A percentile compares a stretch with the other conserved stretches of the same genome.
These are phyloP conservation scores for Psidium guajava DNA, from an alignment of 345 rosid genomes.

Conservation along the genomic window DNA sequence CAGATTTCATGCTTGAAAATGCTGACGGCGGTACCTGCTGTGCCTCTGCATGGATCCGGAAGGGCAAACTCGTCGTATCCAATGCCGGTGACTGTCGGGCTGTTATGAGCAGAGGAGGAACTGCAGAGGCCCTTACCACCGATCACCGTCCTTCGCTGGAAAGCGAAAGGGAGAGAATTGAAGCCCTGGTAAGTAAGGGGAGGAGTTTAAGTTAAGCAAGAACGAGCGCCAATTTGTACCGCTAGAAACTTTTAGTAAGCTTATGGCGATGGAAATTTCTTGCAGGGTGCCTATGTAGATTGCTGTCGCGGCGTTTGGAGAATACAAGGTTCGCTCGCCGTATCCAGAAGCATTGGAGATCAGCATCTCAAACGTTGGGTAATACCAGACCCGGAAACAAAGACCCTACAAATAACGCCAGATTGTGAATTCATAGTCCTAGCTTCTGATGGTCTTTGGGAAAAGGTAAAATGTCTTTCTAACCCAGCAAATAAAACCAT, in stretches of 20 bases:
- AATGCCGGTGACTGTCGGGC: constrained; percentile 87
- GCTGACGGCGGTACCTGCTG: constrained; percentile 69
- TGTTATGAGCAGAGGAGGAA: constrained; percentile 57
- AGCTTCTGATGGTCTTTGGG: constrained; percentile 92
- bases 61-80: constrained; percentile 50
- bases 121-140: constrained; percentile 65
- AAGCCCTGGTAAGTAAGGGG: constrained; percentile 40
- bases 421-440: constrained; percentile 76
- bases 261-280: not conserved
- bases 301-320: constrained; percentile 68
- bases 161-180: constrained; percentile 54
- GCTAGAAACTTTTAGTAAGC: not conserved
- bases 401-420: constrained; percentile 20
- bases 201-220: not conserved
- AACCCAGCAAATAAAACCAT: not conserved
- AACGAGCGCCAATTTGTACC: not conserved
- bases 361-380: constrained; percentile 64
- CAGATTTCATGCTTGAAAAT: constrained; percentile 43
- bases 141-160: constrained; percentile 65
- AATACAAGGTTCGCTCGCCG: constrained; percentile 73
- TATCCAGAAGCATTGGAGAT: constrained; percentile 82
- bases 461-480: constrained; percentile 32
- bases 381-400: constrained; percentile 70
- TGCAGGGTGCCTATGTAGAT: constrained; percentile 82
- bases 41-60: constrained; percentile 53